phyloP scores from a whole-genome alignment of 176 grass and related monocot species.

The Raddia distichophylla region DNA sequence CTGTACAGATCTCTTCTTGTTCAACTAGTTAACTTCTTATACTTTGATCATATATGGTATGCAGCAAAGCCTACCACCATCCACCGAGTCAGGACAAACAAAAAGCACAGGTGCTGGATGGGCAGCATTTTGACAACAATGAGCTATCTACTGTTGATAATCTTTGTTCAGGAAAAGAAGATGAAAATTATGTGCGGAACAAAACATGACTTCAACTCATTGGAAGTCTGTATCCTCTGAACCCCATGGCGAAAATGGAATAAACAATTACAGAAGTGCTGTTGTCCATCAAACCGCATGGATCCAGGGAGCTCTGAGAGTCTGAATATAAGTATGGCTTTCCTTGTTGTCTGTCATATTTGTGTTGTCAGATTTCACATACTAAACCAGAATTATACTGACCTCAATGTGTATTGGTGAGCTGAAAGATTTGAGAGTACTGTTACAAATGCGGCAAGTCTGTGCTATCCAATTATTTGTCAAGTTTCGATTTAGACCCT shows the following conservation, averaged over 20 bases:
- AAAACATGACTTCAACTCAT: constrained; percentile 8
- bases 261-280: constrained; percentile 44
- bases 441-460: constrained; percentile 12
- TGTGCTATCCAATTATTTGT: constrained; percentile 10
- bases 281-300: constrained; percentile 36
- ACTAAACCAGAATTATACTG: constrained; percentile 44
- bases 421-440: constrained; percentile 27
- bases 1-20: not conserved
- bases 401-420: constrained; percentile 39
- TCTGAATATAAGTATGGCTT: constrained; percentile 43
- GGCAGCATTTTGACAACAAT: constrained; percentile 84
- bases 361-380: constrained; percentile 40
- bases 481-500: not conserved
- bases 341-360: constrained; percentile 39
- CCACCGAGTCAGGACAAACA: constrained; percentile 48
- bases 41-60: constrained; percentile 33
- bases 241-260: constrained; percentile 45
- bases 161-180: constrained; percentile 37
- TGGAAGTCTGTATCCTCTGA: constrained; percentile 24
- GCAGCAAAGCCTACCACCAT: constrained; percentile 79
- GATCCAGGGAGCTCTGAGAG: constrained; percentile 35
- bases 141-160: constrained; percentile 19
- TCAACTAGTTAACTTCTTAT: not conserved
- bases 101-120: constrained; percentile 91
- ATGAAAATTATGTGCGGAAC: constrained; percentile 41